Conservation (phyloP, 192 early-diverging fungal genomes). For the Phlyctochytrium planicorne region DNA sequence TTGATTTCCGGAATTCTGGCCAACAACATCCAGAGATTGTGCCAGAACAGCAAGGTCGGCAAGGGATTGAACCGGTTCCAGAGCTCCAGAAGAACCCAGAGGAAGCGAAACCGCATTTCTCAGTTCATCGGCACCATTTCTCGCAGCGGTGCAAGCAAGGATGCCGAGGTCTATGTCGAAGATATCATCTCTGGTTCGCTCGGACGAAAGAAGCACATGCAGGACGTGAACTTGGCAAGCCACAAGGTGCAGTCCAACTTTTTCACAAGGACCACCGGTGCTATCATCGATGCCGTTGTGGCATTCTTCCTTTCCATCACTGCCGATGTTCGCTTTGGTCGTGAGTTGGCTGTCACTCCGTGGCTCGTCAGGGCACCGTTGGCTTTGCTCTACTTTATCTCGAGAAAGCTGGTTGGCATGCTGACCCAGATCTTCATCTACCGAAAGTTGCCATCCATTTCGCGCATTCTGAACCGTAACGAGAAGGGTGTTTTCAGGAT, state of each 20-base stretch:
- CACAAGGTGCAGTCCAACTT: neutral
- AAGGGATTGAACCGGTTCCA: neutral
- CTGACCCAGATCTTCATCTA: conserved; percentile 11
- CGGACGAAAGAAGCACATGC: neutral
- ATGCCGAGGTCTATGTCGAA: neutral
- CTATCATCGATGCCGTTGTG: conserved; percentile 24
- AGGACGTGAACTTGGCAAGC: neutral
- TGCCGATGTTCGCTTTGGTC: conserved; percentile 39
- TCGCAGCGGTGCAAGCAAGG: neutral
- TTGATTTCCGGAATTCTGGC: neutral
- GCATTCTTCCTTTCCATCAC: conserved; percentile 34
- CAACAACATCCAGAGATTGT: conserved; percentile 5
- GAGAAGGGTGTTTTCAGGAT: conserved; percentile 11
- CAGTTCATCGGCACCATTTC: neutral
- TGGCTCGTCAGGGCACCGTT: conserved; percentile 14
- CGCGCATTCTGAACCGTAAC: conserved; percentile 6
- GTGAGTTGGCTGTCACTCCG: conserved; percentile 24
- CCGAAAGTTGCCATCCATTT: conserved; percentile 17
- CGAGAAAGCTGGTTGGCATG: conserved; percentile 3
- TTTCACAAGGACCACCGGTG: neutral
- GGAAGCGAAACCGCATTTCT: neutral
- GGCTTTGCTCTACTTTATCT: conserved; percentile 5
- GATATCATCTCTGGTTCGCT: neutral
- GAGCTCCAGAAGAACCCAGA: neutral
- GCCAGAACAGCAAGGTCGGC: neutral